Conservation (phyloP, 2,329 filamentous ascomycete genomes). For the Cercospora beticola region DNA sequence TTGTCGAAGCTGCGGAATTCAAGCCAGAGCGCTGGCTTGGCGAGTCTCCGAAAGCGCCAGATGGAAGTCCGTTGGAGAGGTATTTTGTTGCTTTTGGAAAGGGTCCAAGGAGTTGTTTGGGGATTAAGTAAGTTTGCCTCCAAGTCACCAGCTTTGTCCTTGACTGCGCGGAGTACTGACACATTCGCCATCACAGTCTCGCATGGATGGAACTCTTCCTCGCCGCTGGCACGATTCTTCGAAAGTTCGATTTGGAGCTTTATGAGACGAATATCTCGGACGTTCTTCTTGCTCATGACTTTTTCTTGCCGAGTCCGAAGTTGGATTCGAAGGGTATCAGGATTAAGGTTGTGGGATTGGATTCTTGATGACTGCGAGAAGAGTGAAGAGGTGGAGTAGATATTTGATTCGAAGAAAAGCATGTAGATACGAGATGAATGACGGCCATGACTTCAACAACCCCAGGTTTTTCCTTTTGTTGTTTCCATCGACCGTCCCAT, state of each 20-base stretch:
- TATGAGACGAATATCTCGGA: constrained; percentile 24
- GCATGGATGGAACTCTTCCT: constrained; percentile 33
- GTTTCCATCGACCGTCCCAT: no score
- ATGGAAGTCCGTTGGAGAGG: constrained; percentile 30
- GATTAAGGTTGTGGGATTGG: constrained; percentile 16
- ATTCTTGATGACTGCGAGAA: neutral
- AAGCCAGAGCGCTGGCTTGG: constrained; percentile 40
- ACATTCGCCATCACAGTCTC: no score
- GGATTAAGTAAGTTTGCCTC: constrained; percentile 21
- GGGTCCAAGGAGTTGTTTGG: constrained; percentile 37
- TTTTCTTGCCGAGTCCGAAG: constrained; percentile 26
- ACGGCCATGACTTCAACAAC: neutral
- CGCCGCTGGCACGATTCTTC: constrained; percentile 22
- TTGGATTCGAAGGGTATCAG: constrained; percentile 28
- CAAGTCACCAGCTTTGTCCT: neutral
- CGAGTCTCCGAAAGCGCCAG: constrained; percentile 22
- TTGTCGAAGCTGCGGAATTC: constrained; percentile 35
- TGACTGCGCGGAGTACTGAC: constrained; percentile 2
- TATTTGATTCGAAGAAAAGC: neutral
- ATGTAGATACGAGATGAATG: neutral
- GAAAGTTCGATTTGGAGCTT: constrained; percentile 27
- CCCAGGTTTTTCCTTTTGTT: no score
- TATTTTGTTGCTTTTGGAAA: constrained; percentile 42
- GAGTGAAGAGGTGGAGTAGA: neutral
- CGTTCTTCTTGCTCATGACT: constrained; percentile 24